Evolutionary conservation across 1,284 basidiomycete species (phyloP).

Genomic region (Hypsizygus ulmarius): DNA sequence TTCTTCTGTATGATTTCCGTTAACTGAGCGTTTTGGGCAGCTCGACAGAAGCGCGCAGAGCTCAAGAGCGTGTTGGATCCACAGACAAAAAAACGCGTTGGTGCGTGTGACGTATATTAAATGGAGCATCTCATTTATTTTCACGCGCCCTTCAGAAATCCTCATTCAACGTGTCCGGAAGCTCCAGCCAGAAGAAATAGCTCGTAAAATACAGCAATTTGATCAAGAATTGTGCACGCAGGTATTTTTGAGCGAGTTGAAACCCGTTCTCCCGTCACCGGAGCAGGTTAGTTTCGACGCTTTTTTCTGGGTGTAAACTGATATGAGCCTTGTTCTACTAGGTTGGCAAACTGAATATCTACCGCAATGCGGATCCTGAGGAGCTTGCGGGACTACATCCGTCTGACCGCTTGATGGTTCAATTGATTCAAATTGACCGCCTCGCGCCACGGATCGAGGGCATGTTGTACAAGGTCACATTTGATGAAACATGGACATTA

Average conservation of each 20-base stretch:
- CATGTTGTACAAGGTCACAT: constrained; percentile 88
- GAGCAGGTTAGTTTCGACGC: constrained; percentile 62
- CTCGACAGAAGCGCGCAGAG: constrained; percentile 79
- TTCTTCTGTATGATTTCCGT: neutral
- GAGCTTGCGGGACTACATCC: constrained; percentile 89
- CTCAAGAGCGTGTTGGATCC: constrained; percentile 89
- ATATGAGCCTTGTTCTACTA: constrained; percentile 29
- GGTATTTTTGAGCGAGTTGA: constrained; percentile 83
- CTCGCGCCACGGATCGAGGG: constrained; percentile 90
- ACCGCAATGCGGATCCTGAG: constrained; percentile 83
- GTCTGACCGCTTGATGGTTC: constrained; percentile 95
- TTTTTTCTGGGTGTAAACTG: neutral
- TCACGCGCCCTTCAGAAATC: constrained; percentile 58
- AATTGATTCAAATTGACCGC: constrained; percentile 93
- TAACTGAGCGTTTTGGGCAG: constrained; percentile 33
- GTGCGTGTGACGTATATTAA: constrained; percentile 42
- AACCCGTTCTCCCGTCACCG: constrained; percentile 83
- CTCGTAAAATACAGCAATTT: constrained; percentile 80
- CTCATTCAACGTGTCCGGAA: constrained; percentile 85
- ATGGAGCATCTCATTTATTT: neutral
- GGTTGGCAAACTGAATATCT: constrained; percentile 90
- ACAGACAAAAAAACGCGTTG: constrained; percentile 87
- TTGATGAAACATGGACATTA: constrained; percentile 78
- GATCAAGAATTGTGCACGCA: constrained; percentile 85
- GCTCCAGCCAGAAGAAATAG: constrained; percentile 81